Evolutionary conservation across 495 filamentous ascomycete species (phyloP), one percentile per base, ranked within the genome.

Genomic region (Delitschia confertaspora): DNA sequence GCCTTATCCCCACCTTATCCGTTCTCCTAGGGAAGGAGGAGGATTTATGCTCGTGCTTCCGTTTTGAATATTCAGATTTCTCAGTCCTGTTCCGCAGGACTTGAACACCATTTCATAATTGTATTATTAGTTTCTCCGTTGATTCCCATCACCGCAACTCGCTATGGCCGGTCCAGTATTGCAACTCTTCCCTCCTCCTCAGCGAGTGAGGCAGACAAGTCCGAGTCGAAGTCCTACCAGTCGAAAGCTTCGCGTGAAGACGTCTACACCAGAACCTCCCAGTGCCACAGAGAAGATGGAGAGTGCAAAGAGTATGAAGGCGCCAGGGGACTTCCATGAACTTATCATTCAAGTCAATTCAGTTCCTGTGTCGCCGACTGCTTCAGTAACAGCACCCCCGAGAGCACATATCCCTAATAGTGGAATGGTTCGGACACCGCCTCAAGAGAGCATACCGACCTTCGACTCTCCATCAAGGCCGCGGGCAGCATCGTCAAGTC

Each of bases 181-280:
- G 41, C 69, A 74, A 51, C 58, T 78, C 33, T 77, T 78, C 37
- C 74, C 74, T 26, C 61, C 74, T 14, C 66, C 68, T 20, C 64
- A 50, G 39, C 66, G 60, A 39, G 51, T 50, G 19, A 40, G 51
- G 26, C 44, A 51, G 30, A 33, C 51, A 34, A 58, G 55, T 38
- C 55, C 49, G 13, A 40, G 37, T 23, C 44, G 34, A 25, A n/a
- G n/a, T n/a, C n/a, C n/a, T n/a, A n/a, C n/a, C n/a, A n/a, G n/a
- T n/a, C n/a, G n/a, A n/a, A 45, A 13, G 25, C 43, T 33, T 31
- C 44, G 36, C 19, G 27, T 50, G 14, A 55, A 49, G 30, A 33
- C 7, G 26, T 7, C 7, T 7, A 29, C 67, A 56, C 53, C 60
- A 42, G 40, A 57, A 51, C 54, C 70, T 60, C 54, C 67, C 60